Percentiles rank a stretch among this genome's conserved stretches.
Evolutionary conservation across 2,329 filamentous ascomycete species (phyloP).

Genomic region (Colletotrichum tofieldiae): DNA sequence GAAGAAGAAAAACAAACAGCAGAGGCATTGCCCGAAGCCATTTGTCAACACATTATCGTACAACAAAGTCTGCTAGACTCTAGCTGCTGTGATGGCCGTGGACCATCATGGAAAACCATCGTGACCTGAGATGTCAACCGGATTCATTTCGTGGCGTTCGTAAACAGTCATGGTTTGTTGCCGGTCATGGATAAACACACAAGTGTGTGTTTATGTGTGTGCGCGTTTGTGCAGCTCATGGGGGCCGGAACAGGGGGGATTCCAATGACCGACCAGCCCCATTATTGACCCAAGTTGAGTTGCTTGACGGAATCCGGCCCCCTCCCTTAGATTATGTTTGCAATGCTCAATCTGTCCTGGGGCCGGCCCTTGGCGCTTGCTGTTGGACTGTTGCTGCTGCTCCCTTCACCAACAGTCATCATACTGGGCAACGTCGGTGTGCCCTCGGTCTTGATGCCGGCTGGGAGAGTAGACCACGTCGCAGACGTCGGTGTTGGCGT

Average conservation of each 20-base stretch:
- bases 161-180: slow-evolving; percentile 36
- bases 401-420: slow-evolving; percentile 44
- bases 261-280: not conserved
- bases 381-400: slow-evolving; percentile 49
- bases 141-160: slow-evolving; percentile 31
- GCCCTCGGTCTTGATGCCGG: slow-evolving; percentile 55
- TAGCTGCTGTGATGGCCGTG: not conserved
- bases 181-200: slow-evolving; percentile 14
- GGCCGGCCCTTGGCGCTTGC: slow-evolving; percentile 46
- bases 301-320: not conserved
- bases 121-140: not conserved
- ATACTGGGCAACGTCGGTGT: slow-evolving; percentile 46
- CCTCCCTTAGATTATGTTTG: slow-evolving; percentile 59
- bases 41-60: slow-evolving; percentile 38
- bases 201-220: not conserved
- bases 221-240: not conserved
- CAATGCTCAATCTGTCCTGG: slow-evolving; percentile 58
- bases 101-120: slow-evolving; percentile 13
- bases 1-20: not conserved
- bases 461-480: slow-evolving; percentile 52
- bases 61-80: slow-evolving; percentile 6
- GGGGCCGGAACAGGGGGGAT: not conserved
- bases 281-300: not conserved
- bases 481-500: slow-evolving; percentile 53
- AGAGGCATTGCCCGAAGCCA: slow-evolving; percentile 13